Base-by-base conservation (phyloP, 305 asterid genomes). In the Fraxinus platypoda region DNA sequence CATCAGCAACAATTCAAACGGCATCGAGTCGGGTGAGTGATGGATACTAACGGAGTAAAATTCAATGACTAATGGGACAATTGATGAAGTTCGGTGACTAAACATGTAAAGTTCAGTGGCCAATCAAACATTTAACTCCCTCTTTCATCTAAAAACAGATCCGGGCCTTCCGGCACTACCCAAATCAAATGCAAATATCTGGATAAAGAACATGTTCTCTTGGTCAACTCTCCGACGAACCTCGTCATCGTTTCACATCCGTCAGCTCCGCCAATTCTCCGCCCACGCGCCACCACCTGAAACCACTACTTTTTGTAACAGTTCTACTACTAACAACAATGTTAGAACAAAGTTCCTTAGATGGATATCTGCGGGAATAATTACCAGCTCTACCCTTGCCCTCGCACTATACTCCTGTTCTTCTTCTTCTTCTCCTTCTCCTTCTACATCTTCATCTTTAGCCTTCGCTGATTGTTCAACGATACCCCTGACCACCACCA, bases 311-410 rank as follows among this genome's bases (percentile, higher is more conserved):
- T 77, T 68, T 23, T 81, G 41, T 57, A 64, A 9, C 66, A 77
- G 57, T 26, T 62, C 74, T 59, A n/a, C 74, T 11, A 79, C 81
- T 3, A 30, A 75, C 28, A 49, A 43, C 68, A 73, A 35, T 72
- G 87, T 52, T 1, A 38, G 81, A 34, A 30, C 75, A 75, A 71
- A 83, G 66, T 54, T 89, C 79, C 77, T 87, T 26, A 87, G 90
- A 85, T 90, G 93, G 93, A 81, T 92, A 80, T 83, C 97, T 25
- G 97, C 92, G 46, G 97, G 93, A 28, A 81, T 93, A 66, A 21
- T 90, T 74, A 81, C 92, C 78, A 81, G 84, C 89, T 93, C 95
- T 31, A 64, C 91, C 80, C 81, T 90, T 41, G 91, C 92, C 66
- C 79, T 88, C 19, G 86, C 92, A 49, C 76, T 89, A 30, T 82